Evolutionary conservation across 2,329 filamentous ascomycete species (phyloP), one percentile per base, ranked within the genome.

Genomic region (Alternaria ethzedia): DNA sequence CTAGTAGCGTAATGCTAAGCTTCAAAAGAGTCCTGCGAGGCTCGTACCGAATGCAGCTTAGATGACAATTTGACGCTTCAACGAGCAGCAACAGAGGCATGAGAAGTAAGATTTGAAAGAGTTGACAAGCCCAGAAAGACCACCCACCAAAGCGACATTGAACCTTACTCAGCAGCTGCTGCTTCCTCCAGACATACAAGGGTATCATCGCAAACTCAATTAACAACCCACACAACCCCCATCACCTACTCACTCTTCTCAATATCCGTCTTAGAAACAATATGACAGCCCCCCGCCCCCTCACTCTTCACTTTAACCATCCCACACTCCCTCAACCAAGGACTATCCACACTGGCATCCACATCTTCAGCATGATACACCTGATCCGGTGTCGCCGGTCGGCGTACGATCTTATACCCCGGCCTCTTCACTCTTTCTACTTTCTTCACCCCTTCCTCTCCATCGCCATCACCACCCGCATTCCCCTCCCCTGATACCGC

Each of bases 281-380:
- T 64, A 25, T 63, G 59, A 32, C 61, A 70, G 2, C 67, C 61
- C 3, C 66, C 67, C 6, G 17, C n/a, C 41, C 44, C 50, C 4
- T 55, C 60, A 32, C 57, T 61, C 51, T 54, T 61, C 4, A 70
- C 67, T 10, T 43, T 64, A n/a, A 68, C 64, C 66, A 70, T 65
- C 7, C 64, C 66, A 17, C 67, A 70, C 54, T 68, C 66, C 17
- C 41, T 51, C 32, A 70, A 41, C 58, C 58, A 68, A 21, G 26
- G 36, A 49, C 66, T 68, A n/a, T 66, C 57, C 7, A 63, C 51
- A 10, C 21, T 13, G 4, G 47, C 43, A 25, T 60, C 45, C 0
- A 67, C 30, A 28, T 69, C 61, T 3, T 59, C 28, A 23, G 21
- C 50, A 17, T 20, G 47, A 30, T 63, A 65, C 28, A 32, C 46